phyloP scores from a whole-genome alignment of 176 grass and related monocot species.

The Cymbopogon citratus region DNA sequence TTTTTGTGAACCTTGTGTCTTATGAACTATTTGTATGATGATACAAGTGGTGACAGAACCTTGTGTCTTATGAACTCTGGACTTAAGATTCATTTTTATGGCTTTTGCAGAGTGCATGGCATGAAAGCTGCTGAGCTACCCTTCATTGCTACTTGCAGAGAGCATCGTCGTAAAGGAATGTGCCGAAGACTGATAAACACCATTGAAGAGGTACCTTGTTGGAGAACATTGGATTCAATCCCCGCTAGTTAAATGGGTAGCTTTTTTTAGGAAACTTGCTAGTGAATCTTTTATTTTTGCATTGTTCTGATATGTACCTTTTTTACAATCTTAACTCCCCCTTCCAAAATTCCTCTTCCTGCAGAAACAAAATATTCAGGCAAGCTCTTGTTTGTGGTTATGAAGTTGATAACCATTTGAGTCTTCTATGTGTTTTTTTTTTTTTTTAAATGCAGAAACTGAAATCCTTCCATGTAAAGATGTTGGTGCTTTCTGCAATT shows the following conservation, averaged over 20 bases:
- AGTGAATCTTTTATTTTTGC: not conserved
- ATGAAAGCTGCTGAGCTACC: not conserved
- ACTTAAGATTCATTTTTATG: not conserved
- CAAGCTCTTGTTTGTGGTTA: not conserved
- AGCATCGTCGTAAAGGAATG: not conserved
- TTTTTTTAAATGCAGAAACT: not conserved
- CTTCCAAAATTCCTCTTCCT: not conserved
- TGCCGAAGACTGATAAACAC: not conserved
- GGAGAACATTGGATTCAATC: not conserved
- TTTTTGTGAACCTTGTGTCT: too few species aligned
- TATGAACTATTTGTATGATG: too few species aligned
- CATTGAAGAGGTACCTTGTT: not conserved
- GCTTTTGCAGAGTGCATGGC: not conserved
- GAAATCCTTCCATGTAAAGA: not conserved
- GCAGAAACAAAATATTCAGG: not conserved
- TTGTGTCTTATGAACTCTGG: not conserved
- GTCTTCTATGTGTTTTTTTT: not conserved
- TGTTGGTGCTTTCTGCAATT: not conserved
- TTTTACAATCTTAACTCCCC: not conserved
- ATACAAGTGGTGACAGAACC: too few species aligned
- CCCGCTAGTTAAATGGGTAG: not conserved
- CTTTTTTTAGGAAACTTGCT: not conserved
- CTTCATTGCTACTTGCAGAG: not conserved
- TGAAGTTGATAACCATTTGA: not conserved
- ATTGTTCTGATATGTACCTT: not conserved